Evolutionary conservation across 1,284 basidiomycete species (phyloP), one percentile per base, ranked within the genome.

Genomic region (Cronartium quercuum): DNA sequence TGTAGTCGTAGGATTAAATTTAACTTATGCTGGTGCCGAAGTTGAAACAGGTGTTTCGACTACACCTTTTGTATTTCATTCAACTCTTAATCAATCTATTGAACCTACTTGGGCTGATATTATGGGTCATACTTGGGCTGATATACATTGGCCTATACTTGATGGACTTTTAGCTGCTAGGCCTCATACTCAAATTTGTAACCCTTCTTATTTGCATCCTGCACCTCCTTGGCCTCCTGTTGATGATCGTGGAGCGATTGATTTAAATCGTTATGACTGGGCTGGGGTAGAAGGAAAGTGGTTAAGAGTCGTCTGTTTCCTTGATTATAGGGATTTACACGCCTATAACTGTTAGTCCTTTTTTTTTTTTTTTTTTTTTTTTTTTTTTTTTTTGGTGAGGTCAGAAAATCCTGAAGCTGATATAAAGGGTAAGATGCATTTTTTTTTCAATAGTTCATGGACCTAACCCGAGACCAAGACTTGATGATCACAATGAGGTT

Each of bases 111-210:
- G 47, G 21, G 2, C 58, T n/a, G n/a, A n/a, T n/a, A n/a, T n/a
- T n/a, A 10, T 24, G 10, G 24, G 51, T 51, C 34, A 29, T 2
- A 44, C 24, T 37, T 47, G 15, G 3, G 62, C 51, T 29, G 44
- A 44, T 4, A 74, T 74, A 41, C n/a, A 41, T n/a, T 74, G 70
- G 70, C 70, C 70, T 40, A 74, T 74, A 12, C 41, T 74, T n/a
- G 10, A 65, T 2, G 64, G 70, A 21, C 41, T 74, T 10, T 40
- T 7, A 13, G 34, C 63, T 24, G 47, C 70, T 21, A 34, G 55
- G 13, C 64, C 70, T 12, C 13, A 13, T 38, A 66, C 70, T 21
- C 70, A 74, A 58, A 35, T 66, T 41, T 60, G 57, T 44, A 51
- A 66, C 44, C 70, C 64, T 7, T 51, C 44, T 35, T 66, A 74